Percentiles rank a stretch among this genome's conserved stretches.
phyloP scores from a whole-genome alignment of 2,329 filamentous ascomycete genomes.

The Microsporum audouinii region DNA sequence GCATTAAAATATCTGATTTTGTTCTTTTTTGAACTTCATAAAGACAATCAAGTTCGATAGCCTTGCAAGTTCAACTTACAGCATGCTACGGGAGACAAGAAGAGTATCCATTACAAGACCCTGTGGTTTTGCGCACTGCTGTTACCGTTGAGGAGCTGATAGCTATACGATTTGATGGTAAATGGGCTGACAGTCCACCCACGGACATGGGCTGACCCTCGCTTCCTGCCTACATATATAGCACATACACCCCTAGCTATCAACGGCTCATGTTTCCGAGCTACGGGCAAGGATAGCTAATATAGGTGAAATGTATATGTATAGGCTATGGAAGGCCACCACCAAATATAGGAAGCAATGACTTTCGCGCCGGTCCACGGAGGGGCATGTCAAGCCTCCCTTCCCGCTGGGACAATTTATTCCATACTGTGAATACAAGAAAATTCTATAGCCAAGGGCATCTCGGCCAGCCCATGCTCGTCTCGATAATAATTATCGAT shows the following conservation, averaged over 20 bases:
- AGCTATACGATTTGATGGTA: neutral
- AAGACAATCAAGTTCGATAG: neutral
- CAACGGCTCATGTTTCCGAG: neutral
- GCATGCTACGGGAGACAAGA: too few species aligned
- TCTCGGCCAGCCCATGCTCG: neutral
- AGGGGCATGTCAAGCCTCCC: neutral
- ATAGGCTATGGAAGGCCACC: neutral
- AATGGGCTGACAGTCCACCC: neutral
- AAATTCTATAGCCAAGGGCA: neutral
- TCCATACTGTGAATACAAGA: neutral
- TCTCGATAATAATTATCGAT: neutral
- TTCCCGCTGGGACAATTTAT: neutral
- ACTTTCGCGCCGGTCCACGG: neutral
- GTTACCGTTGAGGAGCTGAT: neutral
- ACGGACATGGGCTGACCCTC: neutral
- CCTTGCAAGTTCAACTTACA: neutral
- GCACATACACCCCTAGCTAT: neutral
- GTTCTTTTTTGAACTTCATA: neutral
- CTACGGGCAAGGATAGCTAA: neutral
- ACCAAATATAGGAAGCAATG: neutral
- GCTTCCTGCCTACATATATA: neutral
- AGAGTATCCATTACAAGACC: too few species aligned
- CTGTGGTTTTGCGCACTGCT: too few species aligned
- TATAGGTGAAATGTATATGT: neutral
- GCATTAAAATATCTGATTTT: neutral